These are phyloP conservation scores for Podila clonocystis DNA, from an alignment of 192 early-diverging fungal genomes.

Conservation along the genomic window DNA sequence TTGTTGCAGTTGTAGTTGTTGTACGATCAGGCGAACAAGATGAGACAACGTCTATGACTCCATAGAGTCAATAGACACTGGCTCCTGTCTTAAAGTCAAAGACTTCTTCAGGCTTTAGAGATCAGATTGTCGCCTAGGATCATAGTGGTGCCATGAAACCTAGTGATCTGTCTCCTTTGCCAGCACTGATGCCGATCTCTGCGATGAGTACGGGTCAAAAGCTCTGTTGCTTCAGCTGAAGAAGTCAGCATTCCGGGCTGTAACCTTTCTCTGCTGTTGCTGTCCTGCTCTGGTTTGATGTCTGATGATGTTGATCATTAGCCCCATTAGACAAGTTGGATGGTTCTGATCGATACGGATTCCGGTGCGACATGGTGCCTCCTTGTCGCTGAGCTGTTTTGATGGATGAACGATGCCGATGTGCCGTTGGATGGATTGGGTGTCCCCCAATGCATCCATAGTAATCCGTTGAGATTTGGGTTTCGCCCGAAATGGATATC, in stretches of 20 bases:
- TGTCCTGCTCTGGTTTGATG: background rate
- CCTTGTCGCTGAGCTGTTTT: background rate
- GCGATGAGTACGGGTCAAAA: background rate
- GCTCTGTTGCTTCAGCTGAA: background rate
- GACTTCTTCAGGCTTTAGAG: too few species aligned
- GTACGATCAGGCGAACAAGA: too few species aligned
- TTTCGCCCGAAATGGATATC: background rate
- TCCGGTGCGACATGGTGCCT: background rate
- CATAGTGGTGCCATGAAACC: constrained; percentile 18
- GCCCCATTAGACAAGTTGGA: background rate
- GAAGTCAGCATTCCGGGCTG: background rate
- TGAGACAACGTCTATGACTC: too few species aligned
- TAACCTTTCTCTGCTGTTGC: background rate
- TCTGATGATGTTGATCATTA: constrained; percentile 1
- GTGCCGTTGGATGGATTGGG: constrained; percentile 1
- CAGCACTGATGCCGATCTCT: background rate
- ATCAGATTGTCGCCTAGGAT: background rate
- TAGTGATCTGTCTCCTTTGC: background rate
- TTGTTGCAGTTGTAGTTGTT: too few species aligned
- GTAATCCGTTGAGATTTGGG: background rate
- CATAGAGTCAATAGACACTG: too few species aligned
- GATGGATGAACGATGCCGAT: background rate
- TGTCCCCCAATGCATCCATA: background rate
- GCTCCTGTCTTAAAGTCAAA: too few species aligned
- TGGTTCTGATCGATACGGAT: background rate